phyloP scores from a whole-genome alignment of 352 stramenopile species.

The Elongisporangium anandrum region DNA sequence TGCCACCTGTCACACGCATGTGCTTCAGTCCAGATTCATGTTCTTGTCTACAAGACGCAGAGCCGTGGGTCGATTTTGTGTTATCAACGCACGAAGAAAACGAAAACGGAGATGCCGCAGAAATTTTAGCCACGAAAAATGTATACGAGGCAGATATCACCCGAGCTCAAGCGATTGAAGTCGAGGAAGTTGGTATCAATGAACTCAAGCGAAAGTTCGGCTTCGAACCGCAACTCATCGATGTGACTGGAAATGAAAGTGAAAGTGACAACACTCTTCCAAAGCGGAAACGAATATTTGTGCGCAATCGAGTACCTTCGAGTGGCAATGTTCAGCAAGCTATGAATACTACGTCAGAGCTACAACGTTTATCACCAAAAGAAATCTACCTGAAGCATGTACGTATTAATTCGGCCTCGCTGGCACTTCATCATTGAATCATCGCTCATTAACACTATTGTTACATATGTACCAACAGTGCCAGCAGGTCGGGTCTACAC shows the following conservation, averaged over 20 bases:
- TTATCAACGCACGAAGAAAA: constrained; percentile 17
- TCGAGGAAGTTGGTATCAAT: constrained; percentile 41
- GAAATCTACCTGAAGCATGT: constrained; percentile 45
- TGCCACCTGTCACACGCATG: constrained; percentile 12
- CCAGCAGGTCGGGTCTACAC: constrained; percentile 26
- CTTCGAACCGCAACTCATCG: constrained; percentile 20
- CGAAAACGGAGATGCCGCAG: neutral
- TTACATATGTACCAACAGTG: constrained; percentile 20
- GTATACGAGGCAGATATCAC: neutral
- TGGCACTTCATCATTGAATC: neutral
- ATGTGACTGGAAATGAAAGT: constrained; percentile 8
- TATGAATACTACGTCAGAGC: neutral
- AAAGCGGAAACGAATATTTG: constrained; percentile 8
- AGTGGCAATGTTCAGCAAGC: constrained; percentile 1
- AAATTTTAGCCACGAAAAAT: neutral
- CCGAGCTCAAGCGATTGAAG: neutral
- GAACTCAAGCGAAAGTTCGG: constrained; percentile 69
- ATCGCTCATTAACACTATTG: neutral
- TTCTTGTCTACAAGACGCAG: constrained; percentile 37
- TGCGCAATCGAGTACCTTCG: constrained; percentile 22
- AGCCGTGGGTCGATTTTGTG: constrained; percentile 51
- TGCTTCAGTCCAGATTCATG: constrained; percentile 46
- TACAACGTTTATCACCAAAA: constrained; percentile 10
- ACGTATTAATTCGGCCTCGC: neutral
- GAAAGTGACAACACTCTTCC: constrained; percentile 13